These are phyloP conservation scores for Hirschioporus abietinus DNA, from an alignment of 768 basidiomycete genomes.

Conservation along the genomic window DNA sequence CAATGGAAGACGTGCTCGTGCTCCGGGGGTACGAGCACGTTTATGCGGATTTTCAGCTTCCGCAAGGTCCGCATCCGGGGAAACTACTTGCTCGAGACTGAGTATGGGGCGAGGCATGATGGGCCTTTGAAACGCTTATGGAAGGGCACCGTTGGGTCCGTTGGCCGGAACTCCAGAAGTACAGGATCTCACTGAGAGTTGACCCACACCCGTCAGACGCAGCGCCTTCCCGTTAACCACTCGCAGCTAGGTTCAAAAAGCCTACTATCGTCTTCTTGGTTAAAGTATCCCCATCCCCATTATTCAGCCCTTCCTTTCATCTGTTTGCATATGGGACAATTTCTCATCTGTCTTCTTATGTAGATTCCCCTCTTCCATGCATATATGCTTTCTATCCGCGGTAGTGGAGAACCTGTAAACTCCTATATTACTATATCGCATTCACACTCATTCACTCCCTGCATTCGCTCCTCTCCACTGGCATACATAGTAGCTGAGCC, in stretches of 20 bases:
- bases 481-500: background rate
- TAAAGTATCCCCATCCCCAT: background rate
- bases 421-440: background rate
- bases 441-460: background rate
- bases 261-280: background rate
- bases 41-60: background rate
- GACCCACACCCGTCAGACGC: background rate
- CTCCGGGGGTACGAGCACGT: constrained; percentile 2
- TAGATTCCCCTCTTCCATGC: background rate
- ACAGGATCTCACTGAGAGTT: background rate
- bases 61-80: background rate
- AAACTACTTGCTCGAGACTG: background rate
- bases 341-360: background rate
- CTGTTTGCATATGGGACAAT: background rate
- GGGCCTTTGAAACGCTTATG: background rate
- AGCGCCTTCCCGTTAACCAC: background rate
- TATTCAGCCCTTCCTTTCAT: background rate
- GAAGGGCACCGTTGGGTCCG: background rate
- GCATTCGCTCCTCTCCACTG: background rate
- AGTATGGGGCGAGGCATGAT: background rate
- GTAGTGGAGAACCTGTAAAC: background rate
- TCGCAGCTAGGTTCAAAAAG: background rate
- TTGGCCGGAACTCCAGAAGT: background rate
- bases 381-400: background rate
- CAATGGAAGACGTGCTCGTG: constrained; percentile 23